Percentiles rank a stretch among this genome's conserved stretches.
phyloP scores from a whole-genome alignment of 2,329 filamentous ascomycete species.

The Trichoderma gracile region DNA sequence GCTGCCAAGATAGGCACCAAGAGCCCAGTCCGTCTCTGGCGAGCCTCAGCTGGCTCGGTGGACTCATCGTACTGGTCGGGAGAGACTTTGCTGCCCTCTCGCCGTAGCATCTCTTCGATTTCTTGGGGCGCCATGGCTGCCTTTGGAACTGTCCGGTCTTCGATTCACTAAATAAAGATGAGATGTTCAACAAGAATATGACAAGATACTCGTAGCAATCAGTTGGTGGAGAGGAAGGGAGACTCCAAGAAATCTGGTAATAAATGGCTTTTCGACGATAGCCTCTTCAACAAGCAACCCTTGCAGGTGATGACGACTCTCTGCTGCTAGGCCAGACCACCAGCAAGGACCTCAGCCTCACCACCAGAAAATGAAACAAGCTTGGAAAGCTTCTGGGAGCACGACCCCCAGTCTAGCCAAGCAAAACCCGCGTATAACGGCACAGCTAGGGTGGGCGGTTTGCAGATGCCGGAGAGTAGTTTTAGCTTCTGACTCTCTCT shows the following conservation, averaged over 20 bases:
- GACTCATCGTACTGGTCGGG: constrained; percentile 35
- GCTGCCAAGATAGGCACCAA: constrained; percentile 44
- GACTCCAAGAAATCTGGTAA: background rate
- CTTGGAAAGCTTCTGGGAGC: background rate
- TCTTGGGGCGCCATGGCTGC: constrained; percentile 39
- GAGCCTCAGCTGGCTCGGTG: constrained; percentile 31
- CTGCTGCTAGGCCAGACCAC: background rate
- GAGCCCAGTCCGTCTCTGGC: constrained; percentile 33
- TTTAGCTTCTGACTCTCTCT: constrained; percentile 15
- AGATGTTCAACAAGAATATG: background rate
- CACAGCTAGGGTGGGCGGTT: background rate
- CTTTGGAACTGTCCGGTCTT: background rate
- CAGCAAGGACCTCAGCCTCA: constrained; percentile 1
- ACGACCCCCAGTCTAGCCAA: background rate
- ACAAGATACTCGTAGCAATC: background rate
- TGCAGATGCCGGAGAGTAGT: constrained; percentile 13
- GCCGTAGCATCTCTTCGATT: constrained; percentile 41
- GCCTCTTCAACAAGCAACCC: constrained; percentile 4
- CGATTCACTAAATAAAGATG: background rate
- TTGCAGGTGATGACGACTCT: constrained; percentile 18
- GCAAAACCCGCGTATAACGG: constrained; percentile 7
- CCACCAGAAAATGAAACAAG: constrained; percentile 11
- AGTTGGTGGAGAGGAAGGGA: background rate
- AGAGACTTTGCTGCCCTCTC: constrained; percentile 36
- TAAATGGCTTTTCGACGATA: background rate